Evolutionary conservation across 805 yeast genomes (phyloP).

Genomic region (Candida fluviatilis): DNA sequence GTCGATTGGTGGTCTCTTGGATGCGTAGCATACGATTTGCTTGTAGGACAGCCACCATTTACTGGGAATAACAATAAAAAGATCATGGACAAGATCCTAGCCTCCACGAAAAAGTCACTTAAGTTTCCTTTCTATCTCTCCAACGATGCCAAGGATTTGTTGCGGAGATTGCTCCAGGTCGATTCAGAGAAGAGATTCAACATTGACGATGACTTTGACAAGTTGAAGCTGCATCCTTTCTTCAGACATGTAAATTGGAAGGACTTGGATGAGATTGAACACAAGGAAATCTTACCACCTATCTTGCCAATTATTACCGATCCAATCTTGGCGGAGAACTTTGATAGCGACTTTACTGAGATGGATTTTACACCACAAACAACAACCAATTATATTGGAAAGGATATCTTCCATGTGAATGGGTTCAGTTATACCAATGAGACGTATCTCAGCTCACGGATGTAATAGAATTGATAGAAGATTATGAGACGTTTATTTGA

Average conservation of each 20-base stretch:
- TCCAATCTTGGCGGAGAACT: slow-evolving; percentile 42
- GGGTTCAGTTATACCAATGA: slow-evolving; percentile 42
- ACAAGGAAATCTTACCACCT: slow-evolving; percentile 28
- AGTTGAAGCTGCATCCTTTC: slow-evolving; percentile 33
- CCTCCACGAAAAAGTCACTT: slow-evolving; percentile 23
- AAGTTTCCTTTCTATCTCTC: slow-evolving; percentile 39
- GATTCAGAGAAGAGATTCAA: slow-evolving; percentile 35
- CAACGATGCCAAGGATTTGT: slow-evolving; percentile 39
- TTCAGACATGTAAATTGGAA: slow-evolving; percentile 37
- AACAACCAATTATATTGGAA: slow-evolving; percentile 12
- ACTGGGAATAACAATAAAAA: slow-evolving; percentile 39
- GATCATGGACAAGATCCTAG: slow-evolving; percentile 35
- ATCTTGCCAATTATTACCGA: slow-evolving; percentile 41
- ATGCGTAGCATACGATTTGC: slow-evolving; percentile 39
- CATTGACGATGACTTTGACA: slow-evolving; percentile 31
- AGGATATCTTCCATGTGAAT: slow-evolving; percentile 35
- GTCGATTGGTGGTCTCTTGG: slow-evolving; percentile 50
- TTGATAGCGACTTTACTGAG: slow-evolving; percentile 38
- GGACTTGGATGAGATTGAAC: slow-evolving; percentile 21
- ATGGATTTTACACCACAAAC: slow-evolving; percentile 35
- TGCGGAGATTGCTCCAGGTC: slow-evolving; percentile 32
- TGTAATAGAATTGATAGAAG: too few species aligned
- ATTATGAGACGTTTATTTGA: too few species aligned
- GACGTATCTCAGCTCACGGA: slow-evolving; percentile 19
- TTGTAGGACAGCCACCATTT: slow-evolving; percentile 44